These are phyloP conservation scores for Paraconiothyrium brasiliense DNA, from an alignment of 2,329 filamentous ascomycete genomes.

Conservation along the genomic window DNA sequence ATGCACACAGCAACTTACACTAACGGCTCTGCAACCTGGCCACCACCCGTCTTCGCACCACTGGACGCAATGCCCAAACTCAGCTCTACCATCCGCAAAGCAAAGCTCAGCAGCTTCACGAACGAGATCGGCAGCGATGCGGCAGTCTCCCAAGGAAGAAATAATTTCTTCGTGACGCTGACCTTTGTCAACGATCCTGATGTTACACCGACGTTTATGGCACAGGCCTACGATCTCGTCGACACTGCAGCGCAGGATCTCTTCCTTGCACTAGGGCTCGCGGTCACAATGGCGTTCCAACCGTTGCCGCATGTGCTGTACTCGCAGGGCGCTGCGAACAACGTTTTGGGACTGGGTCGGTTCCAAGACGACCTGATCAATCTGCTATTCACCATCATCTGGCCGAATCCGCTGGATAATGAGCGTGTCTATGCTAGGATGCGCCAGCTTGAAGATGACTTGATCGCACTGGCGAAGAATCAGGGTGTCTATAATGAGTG, in stretches of 20 bases:
- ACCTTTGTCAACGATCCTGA: slow-evolving; percentile 27
- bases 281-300: slow-evolving; percentile 30
- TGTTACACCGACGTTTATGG: slow-evolving; percentile 23
- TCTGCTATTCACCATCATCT: slow-evolving; percentile 26
- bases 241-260: slow-evolving; percentile 23
- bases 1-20: slow-evolving; percentile 29
- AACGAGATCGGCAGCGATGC: slow-evolving; percentile 23
- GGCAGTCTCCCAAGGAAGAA: slow-evolving; percentile 11
- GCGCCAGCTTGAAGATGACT: slow-evolving; percentile 23
- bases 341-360: slow-evolving; percentile 33
- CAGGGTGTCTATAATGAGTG: slow-evolving; percentile 30
- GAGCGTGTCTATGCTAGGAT: slow-evolving; percentile 24
- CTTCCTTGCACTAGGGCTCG: slow-evolving; percentile 23
- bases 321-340: slow-evolving; percentile 26
- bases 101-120: slow-evolving; percentile 26
- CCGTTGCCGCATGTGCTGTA: slow-evolving; percentile 29
- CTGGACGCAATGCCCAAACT: slow-evolving; percentile 27
- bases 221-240: slow-evolving; percentile 23
- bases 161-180: slow-evolving; percentile 30
- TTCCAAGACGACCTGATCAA: slow-evolving; percentile 33
- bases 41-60: slow-evolving; percentile 25
- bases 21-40: slow-evolving; percentile 25
- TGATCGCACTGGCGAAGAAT: slow-evolving; percentile 21
- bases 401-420: slow-evolving; percentile 26
- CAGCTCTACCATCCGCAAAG: slow-evolving; percentile 27